These are phyloP conservation scores for Guadua angustifolia DNA, from an alignment of 176 grass and related monocot species.

Conservation along the genomic window DNA sequence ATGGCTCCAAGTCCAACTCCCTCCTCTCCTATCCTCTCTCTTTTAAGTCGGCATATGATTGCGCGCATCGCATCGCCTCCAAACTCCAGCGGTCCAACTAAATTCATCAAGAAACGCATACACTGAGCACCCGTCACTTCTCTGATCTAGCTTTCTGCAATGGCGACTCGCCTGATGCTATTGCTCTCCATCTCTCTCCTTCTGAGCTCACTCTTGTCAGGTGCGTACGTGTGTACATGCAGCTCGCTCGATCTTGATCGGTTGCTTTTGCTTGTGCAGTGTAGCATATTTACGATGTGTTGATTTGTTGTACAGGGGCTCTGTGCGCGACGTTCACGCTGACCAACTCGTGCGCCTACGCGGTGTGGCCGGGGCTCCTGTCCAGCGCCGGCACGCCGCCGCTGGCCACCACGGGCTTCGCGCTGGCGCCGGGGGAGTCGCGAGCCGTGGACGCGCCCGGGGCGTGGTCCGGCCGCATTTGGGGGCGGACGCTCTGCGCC, in stretches of 20 bases:
- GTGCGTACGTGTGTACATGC: not conserved
- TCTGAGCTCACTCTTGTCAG: not conserved
- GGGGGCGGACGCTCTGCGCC: slow-evolving; percentile 60
- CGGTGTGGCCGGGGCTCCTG: slow-evolving; percentile 68
- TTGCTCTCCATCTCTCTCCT: not conserved
- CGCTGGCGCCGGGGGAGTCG: slow-evolving; percentile 56
- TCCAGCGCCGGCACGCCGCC: slow-evolving; percentile 58
- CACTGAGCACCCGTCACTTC: not conserved
- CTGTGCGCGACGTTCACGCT: slow-evolving; percentile 61
- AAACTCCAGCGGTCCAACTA: not conserved
- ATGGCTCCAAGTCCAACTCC: not conserved
- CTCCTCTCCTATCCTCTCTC: not conserved
- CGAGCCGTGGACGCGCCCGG: slow-evolving; percentile 43
- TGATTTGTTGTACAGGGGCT: not conserved
- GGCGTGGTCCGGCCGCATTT: slow-evolving; percentile 68
- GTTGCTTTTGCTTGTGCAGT: not conserved
- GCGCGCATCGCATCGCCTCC: not conserved
- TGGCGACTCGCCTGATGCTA: not conserved
- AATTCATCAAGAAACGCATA: not conserved
- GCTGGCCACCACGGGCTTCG: slow-evolving; percentile 61
- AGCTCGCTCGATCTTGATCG: not conserved
- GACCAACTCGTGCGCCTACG: slow-evolving; percentile 67
- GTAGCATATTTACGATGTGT: not conserved
- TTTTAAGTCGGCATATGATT: not conserved
- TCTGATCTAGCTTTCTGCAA: not conserved